These are phyloP conservation scores for Dactylis glomerata DNA, from an alignment of 176 grass and related monocot genomes.

Conservation along the genomic window DNA sequence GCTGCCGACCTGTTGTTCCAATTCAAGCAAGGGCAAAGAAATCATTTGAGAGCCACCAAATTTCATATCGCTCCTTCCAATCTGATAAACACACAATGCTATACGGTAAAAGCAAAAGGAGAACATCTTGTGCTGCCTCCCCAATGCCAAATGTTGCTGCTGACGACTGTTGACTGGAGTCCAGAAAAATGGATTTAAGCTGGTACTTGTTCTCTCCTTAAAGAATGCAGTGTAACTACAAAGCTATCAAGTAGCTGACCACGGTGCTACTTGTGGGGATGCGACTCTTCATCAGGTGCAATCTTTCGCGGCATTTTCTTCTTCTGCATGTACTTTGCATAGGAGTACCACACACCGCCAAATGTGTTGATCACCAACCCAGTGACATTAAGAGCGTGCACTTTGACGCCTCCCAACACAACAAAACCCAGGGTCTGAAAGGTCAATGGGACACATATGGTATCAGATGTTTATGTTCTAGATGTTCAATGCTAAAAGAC, in stretches of 20 bases:
- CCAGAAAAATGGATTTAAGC: not conserved
- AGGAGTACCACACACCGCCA: conserved; percentile 93
- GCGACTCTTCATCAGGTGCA: conserved; percentile 53
- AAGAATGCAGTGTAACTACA: not conserved
- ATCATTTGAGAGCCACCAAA: no score
- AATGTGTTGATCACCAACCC: conserved; percentile 88
- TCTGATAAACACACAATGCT: not conserved
- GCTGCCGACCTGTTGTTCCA: no score
- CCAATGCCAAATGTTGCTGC: not conserved
- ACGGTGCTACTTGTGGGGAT: conserved; percentile 36
- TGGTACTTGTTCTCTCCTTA: not conserved
- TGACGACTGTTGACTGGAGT: not conserved
- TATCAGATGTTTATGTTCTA: not conserved
- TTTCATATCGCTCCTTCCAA: no score
- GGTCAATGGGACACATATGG: not conserved
- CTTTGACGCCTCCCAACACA: conserved; percentile 85
- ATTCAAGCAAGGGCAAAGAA: no score
- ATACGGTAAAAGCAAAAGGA: not conserved
- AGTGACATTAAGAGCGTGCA: conserved; percentile 70
- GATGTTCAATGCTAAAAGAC: not conserved
- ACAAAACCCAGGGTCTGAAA: conserved; percentile 91
- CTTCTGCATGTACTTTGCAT: conserved; percentile 81
- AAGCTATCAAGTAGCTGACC: not conserved
- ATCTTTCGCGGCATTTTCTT: conserved; percentile 51
- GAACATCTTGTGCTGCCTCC: not conserved